Conservation (phyloP, 2,329 filamentous ascomycete genomes). For the Teratosphaeriaceae sp. region DNA sequence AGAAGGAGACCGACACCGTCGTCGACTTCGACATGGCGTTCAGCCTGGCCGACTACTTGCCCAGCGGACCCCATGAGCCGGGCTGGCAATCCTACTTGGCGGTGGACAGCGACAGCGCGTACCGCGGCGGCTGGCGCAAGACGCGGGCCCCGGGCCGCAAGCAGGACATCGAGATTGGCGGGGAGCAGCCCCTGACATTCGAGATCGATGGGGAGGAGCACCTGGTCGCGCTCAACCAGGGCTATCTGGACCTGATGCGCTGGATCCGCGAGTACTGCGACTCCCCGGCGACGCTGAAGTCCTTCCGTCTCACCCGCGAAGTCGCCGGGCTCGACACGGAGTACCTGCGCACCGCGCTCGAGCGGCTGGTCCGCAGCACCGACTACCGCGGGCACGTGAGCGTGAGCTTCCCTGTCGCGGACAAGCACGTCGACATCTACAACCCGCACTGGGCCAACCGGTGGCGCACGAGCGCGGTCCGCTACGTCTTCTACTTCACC, state of each 20-base stretch:
- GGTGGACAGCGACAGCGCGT: slow-evolving; percentile 53
- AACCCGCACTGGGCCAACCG: slow-evolving; percentile 56
- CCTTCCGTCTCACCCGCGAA: slow-evolving; percentile 35
- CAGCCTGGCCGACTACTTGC: slow-evolving; percentile 16
- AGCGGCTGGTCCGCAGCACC: slow-evolving; percentile 53
- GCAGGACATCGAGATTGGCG: slow-evolving; percentile 41
- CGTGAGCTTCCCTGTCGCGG: slow-evolving; percentile 54
- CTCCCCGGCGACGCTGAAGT: slow-evolving; percentile 51
- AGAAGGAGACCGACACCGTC: slow-evolving; percentile 22
- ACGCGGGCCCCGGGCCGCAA: slow-evolving; percentile 43
- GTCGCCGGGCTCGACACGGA: slow-evolving; percentile 57
- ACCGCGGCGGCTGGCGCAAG: slow-evolving; percentile 57
- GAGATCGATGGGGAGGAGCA: slow-evolving; percentile 36
- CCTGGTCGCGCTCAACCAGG: background rate
- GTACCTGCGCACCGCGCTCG: slow-evolving; percentile 46
- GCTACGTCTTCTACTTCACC: slow-evolving; percentile 58
- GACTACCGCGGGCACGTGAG: slow-evolving; percentile 59
- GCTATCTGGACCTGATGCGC: slow-evolving; percentile 40
- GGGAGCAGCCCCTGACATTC: slow-evolving; percentile 25
- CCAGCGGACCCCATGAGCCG: slow-evolving; percentile 5
- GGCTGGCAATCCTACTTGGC: slow-evolving; percentile 38
- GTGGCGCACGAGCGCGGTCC: slow-evolving; percentile 61
- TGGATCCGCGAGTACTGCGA: slow-evolving; percentile 66
- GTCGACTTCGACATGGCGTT: slow-evolving; percentile 23
- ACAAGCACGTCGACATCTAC: slow-evolving; percentile 55